Evolutionary conservation across 2,329 filamentous ascomycete genomes (phyloP).

Genomic region (Coniochaeta pulveracea): DNA sequence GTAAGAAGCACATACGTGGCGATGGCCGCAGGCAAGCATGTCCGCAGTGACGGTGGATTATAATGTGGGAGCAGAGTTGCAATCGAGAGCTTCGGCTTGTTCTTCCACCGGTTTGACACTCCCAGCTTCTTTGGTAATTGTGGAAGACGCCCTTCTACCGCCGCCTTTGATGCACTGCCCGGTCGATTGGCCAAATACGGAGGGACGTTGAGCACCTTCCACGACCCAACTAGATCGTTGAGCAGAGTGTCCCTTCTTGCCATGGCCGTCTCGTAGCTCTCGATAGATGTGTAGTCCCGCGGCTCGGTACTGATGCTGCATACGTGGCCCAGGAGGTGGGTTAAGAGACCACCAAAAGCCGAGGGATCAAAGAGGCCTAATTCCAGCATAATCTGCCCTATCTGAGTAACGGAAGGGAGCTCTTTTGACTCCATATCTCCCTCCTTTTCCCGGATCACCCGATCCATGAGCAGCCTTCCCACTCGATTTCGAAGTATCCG

Average conservation of each 20-base stretch:
- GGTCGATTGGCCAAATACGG: conserved; percentile 6
- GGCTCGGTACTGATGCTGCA: conserved; percentile 14
- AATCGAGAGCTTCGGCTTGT: background rate
- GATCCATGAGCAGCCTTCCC: conserved; percentile 16
- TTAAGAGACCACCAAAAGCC: conserved; percentile 21
- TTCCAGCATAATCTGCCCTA: conserved; percentile 23
- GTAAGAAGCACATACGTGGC: conserved; percentile 25
- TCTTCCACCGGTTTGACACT: background rate
- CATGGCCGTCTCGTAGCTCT: conserved; percentile 17
- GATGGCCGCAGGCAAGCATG: conserved; percentile 22
- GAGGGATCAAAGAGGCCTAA: conserved; percentile 19
- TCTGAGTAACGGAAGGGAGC: conserved; percentile 25
- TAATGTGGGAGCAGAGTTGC: conserved; percentile 23
- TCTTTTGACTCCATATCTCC: conserved; percentile 15
- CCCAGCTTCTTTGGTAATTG: conserved; percentile 1
- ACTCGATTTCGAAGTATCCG: conserved; percentile 18
- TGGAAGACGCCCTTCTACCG: conserved; percentile 10
- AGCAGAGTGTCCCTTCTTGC: conserved; percentile 20
- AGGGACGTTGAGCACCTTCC: conserved; percentile 26
- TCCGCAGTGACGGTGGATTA: conserved; percentile 11
- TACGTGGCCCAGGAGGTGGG: conserved; percentile 21
- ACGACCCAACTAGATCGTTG: conserved; percentile 26
- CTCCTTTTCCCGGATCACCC: conserved; percentile 20
- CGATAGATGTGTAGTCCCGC: conserved; percentile 13
- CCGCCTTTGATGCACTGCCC: conserved; percentile 3